Conservation (phyloP, 108 stramenopile species). For the Chaetoceros tenuissimus region DNA sequence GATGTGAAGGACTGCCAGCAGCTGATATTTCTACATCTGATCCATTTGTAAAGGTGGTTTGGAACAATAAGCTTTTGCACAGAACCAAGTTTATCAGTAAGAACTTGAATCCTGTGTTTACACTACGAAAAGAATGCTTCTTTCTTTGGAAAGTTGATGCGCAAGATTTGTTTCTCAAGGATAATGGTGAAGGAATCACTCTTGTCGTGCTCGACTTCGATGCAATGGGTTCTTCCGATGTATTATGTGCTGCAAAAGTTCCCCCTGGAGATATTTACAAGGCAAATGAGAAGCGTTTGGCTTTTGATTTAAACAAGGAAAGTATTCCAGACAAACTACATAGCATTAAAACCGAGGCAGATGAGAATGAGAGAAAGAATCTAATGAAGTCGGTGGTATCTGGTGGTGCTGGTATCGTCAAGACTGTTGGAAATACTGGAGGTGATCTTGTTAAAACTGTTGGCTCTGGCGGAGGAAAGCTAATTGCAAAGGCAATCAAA, state of each 20-base stretch:
- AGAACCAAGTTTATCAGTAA: conserved; percentile 36
- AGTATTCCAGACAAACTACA: no score
- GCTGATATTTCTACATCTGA: conserved; percentile 51
- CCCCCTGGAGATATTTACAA: conserved; percentile 37
- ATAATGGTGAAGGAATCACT: conserved; percentile 45
- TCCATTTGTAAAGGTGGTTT: conserved; percentile 42
- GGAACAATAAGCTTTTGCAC: conserved; percentile 47
- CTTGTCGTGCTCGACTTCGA: conserved; percentile 71
- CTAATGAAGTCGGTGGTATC: no score
- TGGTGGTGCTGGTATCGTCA: no score
- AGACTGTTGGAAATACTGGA: no score
- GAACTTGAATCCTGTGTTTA: conserved; percentile 71
- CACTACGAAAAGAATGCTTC: conserved; percentile 47
- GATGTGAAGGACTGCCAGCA: conserved; percentile 43
- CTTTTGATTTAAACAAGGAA: conserved; percentile 14
- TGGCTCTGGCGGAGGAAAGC: no score
- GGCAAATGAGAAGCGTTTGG: conserved; percentile 51
- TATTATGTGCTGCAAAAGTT: conserved; percentile 42
- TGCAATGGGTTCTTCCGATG: conserved; percentile 32
- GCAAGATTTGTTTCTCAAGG: conserved; percentile 46
- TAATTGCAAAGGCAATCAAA: conserved; percentile 11
- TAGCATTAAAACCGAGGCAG: no score
- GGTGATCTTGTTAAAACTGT: no score
- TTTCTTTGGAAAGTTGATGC: conserved; percentile 48
- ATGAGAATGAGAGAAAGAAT: no score